Percentiles rank a stretch among this genome's conserved stretches.
Conservation (phyloP, 768 basidiomycete genomes). For the Tulasnella sp. region DNA sequence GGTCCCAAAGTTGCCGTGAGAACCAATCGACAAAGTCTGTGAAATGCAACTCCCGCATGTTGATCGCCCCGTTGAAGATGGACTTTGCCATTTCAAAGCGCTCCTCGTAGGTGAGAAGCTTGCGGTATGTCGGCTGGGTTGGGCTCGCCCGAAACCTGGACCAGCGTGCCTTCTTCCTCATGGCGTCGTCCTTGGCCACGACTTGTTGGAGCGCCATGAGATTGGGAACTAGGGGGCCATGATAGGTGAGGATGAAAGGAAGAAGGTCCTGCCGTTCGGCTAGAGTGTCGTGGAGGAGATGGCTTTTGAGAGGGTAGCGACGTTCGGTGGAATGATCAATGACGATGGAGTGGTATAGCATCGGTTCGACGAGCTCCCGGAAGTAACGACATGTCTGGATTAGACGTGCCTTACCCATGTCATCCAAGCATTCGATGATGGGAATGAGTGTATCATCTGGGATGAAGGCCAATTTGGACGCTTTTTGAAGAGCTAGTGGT, state of each 20-base stretch:
- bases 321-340: not conserved
- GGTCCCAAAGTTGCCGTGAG: not conserved
- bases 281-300: not conserved
- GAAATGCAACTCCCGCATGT: constrained; percentile 7
- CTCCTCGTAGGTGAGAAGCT: not conserved
- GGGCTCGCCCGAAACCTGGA: not conserved
- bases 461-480: not conserved
- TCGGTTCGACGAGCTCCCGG: not conserved
- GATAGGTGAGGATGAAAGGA: not conserved
- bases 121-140: not conserved
- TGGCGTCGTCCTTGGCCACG: not conserved
- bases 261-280: not conserved
- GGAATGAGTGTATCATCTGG: not conserved
- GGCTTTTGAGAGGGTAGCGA: not conserved
- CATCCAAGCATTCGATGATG: not conserved
- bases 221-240: not conserved
- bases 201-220: not conserved
- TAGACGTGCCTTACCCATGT: not conserved
- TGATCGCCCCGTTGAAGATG: not conserved
- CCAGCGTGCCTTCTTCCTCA: not conserved
- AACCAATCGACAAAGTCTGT: not conserved
- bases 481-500: not conserved
- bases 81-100: not conserved
- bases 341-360: not conserved
- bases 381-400: not conserved